Base-by-base conservation (phyloP, 495 filamentous ascomycete genomes). In the Penicillium paradoxum region DNA sequence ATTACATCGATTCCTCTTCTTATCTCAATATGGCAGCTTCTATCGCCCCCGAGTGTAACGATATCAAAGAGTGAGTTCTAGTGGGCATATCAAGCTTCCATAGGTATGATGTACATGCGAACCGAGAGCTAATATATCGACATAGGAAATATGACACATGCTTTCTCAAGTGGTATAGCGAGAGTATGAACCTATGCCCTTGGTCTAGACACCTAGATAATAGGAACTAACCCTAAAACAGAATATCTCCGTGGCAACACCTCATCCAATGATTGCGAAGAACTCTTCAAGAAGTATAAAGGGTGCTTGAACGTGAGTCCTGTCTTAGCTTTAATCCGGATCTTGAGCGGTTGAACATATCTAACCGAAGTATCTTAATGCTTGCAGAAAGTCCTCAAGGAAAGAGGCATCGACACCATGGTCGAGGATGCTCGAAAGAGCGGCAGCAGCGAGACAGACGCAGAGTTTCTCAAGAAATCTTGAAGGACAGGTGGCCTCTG, bases 81-180 rank as follows among this genome's bases (percentile, higher is more conserved):
- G 24, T 37, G n/a, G 13, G 32, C 21, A 52, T 38, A 42, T 24
- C 30, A 29, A n/a, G 42, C 17, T 49, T 57, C 36, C 18, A 27
- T 7, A n/a, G n/a, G n/a, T n/a, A 27, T 27, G 24, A 3, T 27
- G 24, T 27, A 53, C 34, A 52, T 45, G 5, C 14, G 27, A 14
- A 34, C 8, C 13, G 41, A 18, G 29, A 47, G 55, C 62, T 72
- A 53, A 75, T 33, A 25, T 44, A 2, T 7, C 9, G 36, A 45
- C 27, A 8, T 51, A 90, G 87, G 58, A 87, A 83, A 63, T 96
- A 96, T 66, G 91, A 96, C 63, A 88, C 83, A 41, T 96, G 91
- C 70, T 96, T 96, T 60, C 70, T 96, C 37, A 95, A 92, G 67
- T 96, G 91, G 91, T 96, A 96, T 69, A 95, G 89, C 62, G 91